Conservation (phyloP, 306 rosid genomes). For the Neltuma alba region DNA sequence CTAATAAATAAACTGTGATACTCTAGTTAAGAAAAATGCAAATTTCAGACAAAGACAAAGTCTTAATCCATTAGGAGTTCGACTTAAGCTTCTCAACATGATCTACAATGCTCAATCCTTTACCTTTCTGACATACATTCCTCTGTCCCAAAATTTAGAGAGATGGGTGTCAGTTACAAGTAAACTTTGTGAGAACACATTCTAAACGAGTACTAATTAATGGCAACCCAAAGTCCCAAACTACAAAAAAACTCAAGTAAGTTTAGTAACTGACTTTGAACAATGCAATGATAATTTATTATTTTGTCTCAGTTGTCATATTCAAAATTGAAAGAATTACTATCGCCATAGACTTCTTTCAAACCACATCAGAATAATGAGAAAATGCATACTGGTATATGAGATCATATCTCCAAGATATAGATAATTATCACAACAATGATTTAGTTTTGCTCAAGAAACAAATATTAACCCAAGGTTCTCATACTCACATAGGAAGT, state of each 20-base stretch:
- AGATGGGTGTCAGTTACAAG: too few species aligned
- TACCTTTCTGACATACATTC: neutral
- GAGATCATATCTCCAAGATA: neutral
- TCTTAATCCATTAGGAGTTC: neutral
- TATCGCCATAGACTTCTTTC: neutral
- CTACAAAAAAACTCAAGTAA: too few species aligned
- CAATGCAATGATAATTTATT: too few species aligned
- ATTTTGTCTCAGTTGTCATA: too few species aligned
- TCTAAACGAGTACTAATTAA: too few species aligned
- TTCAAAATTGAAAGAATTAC: too few species aligned
- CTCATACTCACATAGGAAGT: conserved; percentile 58
- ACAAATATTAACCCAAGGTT: neutral
- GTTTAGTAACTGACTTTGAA: too few species aligned
- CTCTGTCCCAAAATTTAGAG: neutral
- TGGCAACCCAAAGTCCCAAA: too few species aligned
- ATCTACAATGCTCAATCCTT: neutral
- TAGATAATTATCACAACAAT: neutral
- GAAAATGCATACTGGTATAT: neutral
- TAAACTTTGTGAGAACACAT: too few species aligned
- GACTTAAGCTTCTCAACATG: neutral
- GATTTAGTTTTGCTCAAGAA: neutral
- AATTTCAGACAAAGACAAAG: neutral
- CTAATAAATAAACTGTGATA: neutral
- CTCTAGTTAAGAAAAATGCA: neutral
- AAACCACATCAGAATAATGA: neutral